phyloP scores from a whole-genome alignment of 805 yeast species.

The Jamesozyma jinghongensis region DNA sequence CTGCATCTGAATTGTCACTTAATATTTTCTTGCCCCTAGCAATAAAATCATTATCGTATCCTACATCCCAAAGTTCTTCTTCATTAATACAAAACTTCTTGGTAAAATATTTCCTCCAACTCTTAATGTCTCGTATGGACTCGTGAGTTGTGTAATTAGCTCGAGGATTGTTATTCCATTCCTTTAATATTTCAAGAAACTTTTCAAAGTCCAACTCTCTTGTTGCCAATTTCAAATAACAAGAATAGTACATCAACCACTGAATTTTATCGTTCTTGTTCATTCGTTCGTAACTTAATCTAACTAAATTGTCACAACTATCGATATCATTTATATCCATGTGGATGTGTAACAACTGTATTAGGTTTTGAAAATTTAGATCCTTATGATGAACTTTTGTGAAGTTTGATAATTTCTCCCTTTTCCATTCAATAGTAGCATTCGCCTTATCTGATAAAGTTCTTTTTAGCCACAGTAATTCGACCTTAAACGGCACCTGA shows the following conservation, averaged over 20 bases:
- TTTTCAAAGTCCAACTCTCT: constrained; percentile 8
- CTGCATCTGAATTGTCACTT: too few relatives aligned
- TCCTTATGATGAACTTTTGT: constrained; percentile 7
- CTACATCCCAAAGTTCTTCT: not conserved
- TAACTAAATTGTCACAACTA: constrained; percentile 2
- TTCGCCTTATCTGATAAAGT: not conserved
- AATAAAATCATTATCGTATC: not conserved
- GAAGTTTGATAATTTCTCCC: constrained; percentile 11
- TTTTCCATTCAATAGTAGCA: not conserved
- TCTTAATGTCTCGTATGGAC: constrained; percentile 18
- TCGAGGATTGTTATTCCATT: constrained; percentile 20
- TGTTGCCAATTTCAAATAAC: constrained; percentile 13
- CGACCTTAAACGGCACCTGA: constrained; percentile 16
- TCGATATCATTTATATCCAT: constrained; percentile 10
- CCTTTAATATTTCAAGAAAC: constrained; percentile 11
- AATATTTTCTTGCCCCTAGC: not conserved
- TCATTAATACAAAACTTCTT: constrained; percentile 3
- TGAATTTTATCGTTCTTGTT: constrained; percentile 10
- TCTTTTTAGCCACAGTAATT: constrained; percentile 18
- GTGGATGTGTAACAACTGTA: constrained; percentile 17
- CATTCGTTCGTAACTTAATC: constrained; percentile 3
- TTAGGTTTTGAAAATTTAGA: constrained; percentile 17
- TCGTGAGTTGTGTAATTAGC: constrained; percentile 16
- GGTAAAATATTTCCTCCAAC: constrained; percentile 12
- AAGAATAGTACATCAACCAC: constrained; percentile 20